These are phyloP conservation scores for Blastobotrys arbuscula DNA, from an alignment of 1,139 yeast genomes.

Conservation along the genomic window DNA sequence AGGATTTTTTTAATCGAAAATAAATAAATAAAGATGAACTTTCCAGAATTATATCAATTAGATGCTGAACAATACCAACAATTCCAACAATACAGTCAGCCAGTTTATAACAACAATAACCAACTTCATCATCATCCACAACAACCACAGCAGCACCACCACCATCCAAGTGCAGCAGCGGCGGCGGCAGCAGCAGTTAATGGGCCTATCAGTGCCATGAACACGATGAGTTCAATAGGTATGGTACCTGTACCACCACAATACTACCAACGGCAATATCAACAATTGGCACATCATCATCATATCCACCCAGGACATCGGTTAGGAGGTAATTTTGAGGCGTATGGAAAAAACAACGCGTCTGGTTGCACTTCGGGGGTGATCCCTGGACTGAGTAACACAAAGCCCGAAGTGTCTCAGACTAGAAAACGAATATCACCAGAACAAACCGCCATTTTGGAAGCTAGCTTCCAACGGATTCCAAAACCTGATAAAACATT, in stretches of 20 bases:
- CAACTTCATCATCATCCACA: no score
- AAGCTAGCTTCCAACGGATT: conserved; percentile 25
- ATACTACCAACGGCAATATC: neutral
- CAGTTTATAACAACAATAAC: neutral
- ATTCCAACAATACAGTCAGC: neutral
- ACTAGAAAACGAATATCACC: conserved; percentile 28
- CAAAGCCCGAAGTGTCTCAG: conserved; percentile 16
- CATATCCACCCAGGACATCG: conserved; percentile 7
- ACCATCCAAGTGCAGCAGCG: neutral
- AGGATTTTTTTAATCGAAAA: neutral
- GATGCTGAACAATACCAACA: neutral
- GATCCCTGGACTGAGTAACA: conserved; percentile 12
- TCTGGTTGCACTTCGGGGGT: conserved; percentile 8
- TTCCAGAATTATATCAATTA: neutral
- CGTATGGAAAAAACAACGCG: conserved; percentile 10
- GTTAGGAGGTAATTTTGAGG: conserved; percentile 2
- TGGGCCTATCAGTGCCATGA: no score
- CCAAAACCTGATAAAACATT: conserved; percentile 30
- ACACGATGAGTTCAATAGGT: conserved; percentile 1
- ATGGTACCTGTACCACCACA: neutral
- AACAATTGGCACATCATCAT: conserved; percentile 11
- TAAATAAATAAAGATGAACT: neutral
- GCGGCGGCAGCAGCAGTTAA: neutral
- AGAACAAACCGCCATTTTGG: conserved; percentile 27
- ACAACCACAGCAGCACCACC: neutral